These are phyloP conservation scores for Fraxinus velutina DNA, from an alignment of 305 asterid species.

Conservation along the genomic window DNA sequence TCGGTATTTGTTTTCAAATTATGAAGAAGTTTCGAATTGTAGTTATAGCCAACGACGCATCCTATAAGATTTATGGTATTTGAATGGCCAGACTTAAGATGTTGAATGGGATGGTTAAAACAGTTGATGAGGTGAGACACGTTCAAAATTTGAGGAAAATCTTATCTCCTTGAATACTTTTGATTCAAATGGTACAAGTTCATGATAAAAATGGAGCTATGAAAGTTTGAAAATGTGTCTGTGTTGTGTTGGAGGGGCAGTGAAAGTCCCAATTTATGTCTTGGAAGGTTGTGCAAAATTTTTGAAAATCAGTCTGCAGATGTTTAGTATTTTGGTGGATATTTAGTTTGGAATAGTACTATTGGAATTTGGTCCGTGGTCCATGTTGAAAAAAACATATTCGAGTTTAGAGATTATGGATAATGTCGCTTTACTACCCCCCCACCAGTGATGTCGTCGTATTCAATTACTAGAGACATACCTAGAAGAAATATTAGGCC, in stretches of 20 bases:
- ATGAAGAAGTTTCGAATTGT: too few species aligned
- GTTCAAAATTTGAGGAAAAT: neutral
- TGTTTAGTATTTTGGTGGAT: neutral
- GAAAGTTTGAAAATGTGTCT: neutral
- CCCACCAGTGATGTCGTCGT: too few species aligned
- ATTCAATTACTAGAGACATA: neutral
- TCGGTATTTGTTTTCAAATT: neutral
- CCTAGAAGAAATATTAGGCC: neutral
- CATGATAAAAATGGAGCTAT: neutral
- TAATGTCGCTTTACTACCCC: neutral
- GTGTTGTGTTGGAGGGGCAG: neutral
- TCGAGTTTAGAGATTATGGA: neutral
- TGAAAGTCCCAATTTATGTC: neutral
- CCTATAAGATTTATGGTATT: neutral
- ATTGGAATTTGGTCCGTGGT: neutral
- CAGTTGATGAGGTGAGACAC: neutral
- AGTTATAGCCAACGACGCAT: neutral
- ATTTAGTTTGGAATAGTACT: too few species aligned
- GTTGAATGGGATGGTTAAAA: neutral
- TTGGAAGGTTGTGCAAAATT: neutral
- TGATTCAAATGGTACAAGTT: neutral
- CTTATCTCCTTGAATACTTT: neutral
- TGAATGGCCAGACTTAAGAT: neutral
- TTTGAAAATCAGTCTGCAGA: neutral
- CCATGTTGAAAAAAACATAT: neutral